A percentile compares a stretch with the other conserved stretches of the same genome.
phyloP scores from a whole-genome alignment of 139 green algal genomes.

The Ettlia oleoabundans region DNA sequence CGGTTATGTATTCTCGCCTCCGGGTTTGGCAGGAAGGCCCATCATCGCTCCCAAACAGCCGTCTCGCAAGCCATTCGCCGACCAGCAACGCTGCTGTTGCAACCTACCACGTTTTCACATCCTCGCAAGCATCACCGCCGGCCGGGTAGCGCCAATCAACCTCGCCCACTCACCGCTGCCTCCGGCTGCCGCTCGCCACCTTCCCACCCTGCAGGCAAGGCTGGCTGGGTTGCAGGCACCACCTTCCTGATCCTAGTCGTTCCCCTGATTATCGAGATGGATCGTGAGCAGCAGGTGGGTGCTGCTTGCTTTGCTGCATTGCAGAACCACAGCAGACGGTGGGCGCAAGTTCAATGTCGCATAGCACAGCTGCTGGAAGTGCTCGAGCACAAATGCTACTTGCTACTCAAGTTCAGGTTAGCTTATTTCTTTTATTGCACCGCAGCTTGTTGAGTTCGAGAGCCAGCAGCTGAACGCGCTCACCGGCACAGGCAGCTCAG shows the following conservation, averaged over 20 bases:
- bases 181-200: neutral
- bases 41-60: neutral
- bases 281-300: constrained; percentile 90
- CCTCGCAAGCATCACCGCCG: neutral
- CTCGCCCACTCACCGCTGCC: neutral
- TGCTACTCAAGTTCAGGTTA: neutral
- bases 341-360: neutral
- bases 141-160: neutral
- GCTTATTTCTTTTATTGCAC: neutral
- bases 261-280: constrained; percentile 98
- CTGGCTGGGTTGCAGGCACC: constrained; percentile 90
- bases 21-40: too few relatives aligned
- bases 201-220: constrained; percentile 80
- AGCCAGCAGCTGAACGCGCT: constrained; percentile 69
- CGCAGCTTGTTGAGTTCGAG: constrained; percentile 66
- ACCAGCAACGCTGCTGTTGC: too few relatives aligned
- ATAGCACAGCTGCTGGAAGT: neutral
- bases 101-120: too few relatives aligned
- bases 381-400: neutral
- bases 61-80: too few relatives aligned
- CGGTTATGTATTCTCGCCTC: too few relatives aligned
- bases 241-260: constrained; percentile 90
- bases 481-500: constrained; percentile 38
- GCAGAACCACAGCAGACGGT: neutral
- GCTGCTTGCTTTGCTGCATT: neutral